These are phyloP conservation scores for Colletotrichum sp. DNA, from an alignment of 2,329 filamentous ascomycete species.

Conservation along the genomic window DNA sequence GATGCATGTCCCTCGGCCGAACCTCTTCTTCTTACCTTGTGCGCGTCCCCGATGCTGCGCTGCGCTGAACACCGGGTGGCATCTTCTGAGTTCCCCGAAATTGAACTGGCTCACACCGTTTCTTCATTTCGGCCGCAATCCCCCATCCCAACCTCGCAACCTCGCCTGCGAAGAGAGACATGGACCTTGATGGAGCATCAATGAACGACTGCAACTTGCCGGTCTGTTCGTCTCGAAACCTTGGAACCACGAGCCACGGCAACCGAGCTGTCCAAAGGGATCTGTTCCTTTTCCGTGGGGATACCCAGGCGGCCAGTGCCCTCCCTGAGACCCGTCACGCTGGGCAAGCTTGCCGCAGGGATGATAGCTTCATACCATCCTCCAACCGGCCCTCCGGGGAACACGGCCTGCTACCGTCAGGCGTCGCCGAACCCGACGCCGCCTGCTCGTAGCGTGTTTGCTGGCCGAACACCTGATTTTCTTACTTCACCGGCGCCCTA, in stretches of 20 bases:
- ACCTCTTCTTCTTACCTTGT: neutral
- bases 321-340: neutral
- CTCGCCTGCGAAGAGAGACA: neutral
- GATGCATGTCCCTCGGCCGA: neutral
- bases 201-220: neutral
- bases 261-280: slow-evolving; percentile 5
- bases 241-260: neutral
- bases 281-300: slow-evolving; percentile 1
- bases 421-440: neutral
- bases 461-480: neutral
- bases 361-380: neutral
- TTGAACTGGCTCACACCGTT: neutral
- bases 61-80: neutral
- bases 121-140: neutral
- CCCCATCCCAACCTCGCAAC: neutral
- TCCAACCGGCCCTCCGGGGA: slow-evolving; percentile 5
- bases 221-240: neutral
- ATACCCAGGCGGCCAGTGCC: slow-evolving; percentile 10
- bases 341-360: slow-evolving; percentile 4
- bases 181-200: neutral
- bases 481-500: neutral
- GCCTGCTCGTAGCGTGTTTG: neutral
- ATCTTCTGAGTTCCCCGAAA: neutral
- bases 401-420: slow-evolving; percentile 1
- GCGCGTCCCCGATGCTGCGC: neutral